Base-by-base conservation (phyloP, 345 rosid genomes). In the Linum lewisii region DNA sequence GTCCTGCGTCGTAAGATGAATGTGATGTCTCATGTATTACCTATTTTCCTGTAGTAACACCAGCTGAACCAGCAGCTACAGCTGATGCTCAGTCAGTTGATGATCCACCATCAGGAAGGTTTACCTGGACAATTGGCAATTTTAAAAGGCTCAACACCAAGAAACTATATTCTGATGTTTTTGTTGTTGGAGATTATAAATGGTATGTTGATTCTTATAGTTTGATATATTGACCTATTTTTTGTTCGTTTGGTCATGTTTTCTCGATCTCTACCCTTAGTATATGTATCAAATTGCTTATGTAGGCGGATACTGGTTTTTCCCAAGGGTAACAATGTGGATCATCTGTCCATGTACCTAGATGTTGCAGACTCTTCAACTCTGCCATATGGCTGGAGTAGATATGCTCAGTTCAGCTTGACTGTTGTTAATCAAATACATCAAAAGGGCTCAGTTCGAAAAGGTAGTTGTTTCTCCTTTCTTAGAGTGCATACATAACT, bases 251-350 rank as follows among this genome's bases (percentile, higher is more conserved):
- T 47, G 18, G n/a, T n/a, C n/a, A n/a, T n/a, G n/a, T n/a, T 19
- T 16, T 50, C 59, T 18, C 65, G 52, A 67, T 66, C 66, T 52
- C 66, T 25, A 23, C 53, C 18, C 24, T 65, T 38, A 29, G 34
- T 29, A 29, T 29, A 58, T 73, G 60, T 25, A 16, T 16, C 13
- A 42, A 42, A 42, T 42, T 42, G 47, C 47, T 42, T 24, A 18
- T 72, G 69, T 75, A 93, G 97, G 99, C 90, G 96, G n/a, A 72
- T 89, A 58, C 85, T 89, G 60, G 77, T 81, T 51, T 89, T 89
- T 65, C 95, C 97, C 5, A 87, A 85, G 69, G 97, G 97, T 64
- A 87, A 89, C 80, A 87, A 85, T 65, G 95, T 88, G 68, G 95
- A 86, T 62, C 89, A 81, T 69, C 78, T 92, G 78, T 92, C 97